phyloP scores from a whole-genome alignment of 2,329 filamentous ascomycete genomes.

The Aureobasidium sp. region DNA sequence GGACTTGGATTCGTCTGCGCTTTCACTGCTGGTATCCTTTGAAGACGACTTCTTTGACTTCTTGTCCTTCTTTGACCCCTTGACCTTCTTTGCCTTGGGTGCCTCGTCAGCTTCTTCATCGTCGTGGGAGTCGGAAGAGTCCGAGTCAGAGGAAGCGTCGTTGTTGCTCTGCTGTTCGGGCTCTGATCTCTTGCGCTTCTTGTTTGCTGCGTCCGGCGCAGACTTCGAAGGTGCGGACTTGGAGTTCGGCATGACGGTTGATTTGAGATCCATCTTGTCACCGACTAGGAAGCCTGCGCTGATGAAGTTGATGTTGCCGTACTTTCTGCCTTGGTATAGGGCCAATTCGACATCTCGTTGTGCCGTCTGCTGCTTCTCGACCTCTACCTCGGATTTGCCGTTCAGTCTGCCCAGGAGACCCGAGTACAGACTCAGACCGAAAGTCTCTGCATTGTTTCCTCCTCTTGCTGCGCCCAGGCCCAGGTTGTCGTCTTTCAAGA shows the following conservation, averaged over 20 bases:
- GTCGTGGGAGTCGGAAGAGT: conserved; percentile 17
- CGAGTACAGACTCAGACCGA: conserved; percentile 79
- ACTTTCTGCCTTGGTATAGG: conserved; percentile 65
- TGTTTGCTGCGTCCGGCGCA: conserved; percentile 5
- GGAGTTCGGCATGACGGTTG: conserved; percentile 24
- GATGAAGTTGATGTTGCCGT: conserved; percentile 78
- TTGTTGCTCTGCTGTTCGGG: conserved; percentile 24
- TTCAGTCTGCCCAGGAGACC: conserved; percentile 82
- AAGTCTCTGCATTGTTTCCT: conserved; percentile 60
- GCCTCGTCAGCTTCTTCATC: conserved; percentile 19
- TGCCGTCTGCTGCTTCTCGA: conserved; percentile 61
- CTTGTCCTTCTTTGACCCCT: conserved; percentile 27
- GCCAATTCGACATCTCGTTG: conserved; percentile 63
- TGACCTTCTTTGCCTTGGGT: conserved; percentile 21
- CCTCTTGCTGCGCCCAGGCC: conserved; percentile 77
- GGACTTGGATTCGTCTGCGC: conserved; percentile 13
- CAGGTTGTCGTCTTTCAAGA: conserved; percentile 82
- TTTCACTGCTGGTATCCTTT: conserved; percentile 18
- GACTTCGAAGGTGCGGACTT: conserved; percentile 32
- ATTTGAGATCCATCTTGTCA: conserved; percentile 41
- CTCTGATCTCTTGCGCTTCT: conserved; percentile 14
- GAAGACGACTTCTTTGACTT: conserved; percentile 31
- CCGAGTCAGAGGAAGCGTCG: conserved; percentile 16
- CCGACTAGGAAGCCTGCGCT: conserved; percentile 66
- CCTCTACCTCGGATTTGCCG: conserved; percentile 67